Conservation (phyloP, 164 flowering plant genomes). For the Platanus orientalis region DNA sequence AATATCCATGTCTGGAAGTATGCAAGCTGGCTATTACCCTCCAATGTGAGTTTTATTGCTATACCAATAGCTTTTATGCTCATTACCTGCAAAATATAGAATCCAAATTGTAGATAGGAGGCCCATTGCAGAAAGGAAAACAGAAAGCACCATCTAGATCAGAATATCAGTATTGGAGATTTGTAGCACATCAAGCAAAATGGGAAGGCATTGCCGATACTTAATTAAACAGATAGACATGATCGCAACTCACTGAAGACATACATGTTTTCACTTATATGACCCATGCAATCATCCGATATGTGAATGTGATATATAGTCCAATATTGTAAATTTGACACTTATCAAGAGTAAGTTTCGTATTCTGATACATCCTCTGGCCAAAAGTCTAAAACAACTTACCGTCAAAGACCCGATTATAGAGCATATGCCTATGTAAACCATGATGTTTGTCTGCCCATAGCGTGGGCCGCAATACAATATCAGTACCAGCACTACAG, state of each 20-base stretch:
- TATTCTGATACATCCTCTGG: neutral
- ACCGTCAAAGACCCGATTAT: constrained; percentile 90
- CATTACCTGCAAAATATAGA: constrained; percentile 62
- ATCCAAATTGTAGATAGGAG: neutral
- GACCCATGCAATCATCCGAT: neutral
- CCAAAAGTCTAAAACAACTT: constrained; percentile 13
- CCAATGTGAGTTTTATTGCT: constrained; percentile 86
- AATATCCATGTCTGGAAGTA: constrained; percentile 81
- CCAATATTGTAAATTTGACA: neutral
- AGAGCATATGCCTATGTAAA: constrained; percentile 86
- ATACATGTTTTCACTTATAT: neutral
- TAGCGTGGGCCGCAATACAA: constrained; percentile 76
- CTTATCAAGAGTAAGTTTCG: neutral
- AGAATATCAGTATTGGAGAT: neutral
- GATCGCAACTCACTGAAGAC: neutral
- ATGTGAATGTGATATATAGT: neutral
- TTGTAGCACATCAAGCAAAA: neutral
- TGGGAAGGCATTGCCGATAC: neutral
- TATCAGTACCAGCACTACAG: constrained; percentile 56
- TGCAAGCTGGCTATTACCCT: constrained; percentile 62
- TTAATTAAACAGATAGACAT: neutral
- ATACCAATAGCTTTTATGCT: constrained; percentile 92
- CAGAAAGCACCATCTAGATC: neutral
- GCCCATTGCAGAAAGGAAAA: neutral
- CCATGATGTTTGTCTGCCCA: constrained; percentile 83